Evolutionary conservation across 345 rosid genomes (phyloP), one percentile per base, ranked within the genome.

Genomic region (Citrus hindsii): DNA sequence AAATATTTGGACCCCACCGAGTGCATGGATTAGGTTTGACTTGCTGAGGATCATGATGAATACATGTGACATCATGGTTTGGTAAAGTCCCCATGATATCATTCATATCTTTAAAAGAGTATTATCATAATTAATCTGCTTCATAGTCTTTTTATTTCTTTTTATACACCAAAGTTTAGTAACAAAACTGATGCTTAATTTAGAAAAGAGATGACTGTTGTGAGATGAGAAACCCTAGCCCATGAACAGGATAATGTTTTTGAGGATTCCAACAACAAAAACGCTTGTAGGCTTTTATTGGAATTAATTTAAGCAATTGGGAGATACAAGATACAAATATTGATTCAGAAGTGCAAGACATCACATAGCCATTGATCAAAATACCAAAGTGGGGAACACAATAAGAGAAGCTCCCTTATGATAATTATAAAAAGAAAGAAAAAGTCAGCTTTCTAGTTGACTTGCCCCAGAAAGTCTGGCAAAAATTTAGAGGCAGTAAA

Each of bases 381-480:
- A 71, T 24, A 71, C 79, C 81, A 22, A 65, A 87, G 89, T 87
- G 90, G 87, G 89, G 80, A 61, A 83, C 89, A 86, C 86, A 82
- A 83, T 80, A 68, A 73, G 77, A 58, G 66, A 55, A 63, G 80
- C 67, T 79, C 62, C 24, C 69, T 33, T 1, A 10, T 61, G 38
- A 71, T 16, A 48, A 48, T 40, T 48, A 58, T 32, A 64, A 79
- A 16, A 28, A 30, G 70, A 55, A 53, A 21, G 12, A 68, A 60
- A 83, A 79, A 77, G 81, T 22, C 83, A 86, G 83, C 92, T 90
- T 90, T 89, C 65, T 88, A 33, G 92, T 90, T 90, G 92, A 89
- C 92, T 87, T 87, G 82, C 87, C 84, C 88, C 73, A 85, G 79
- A 89, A 90, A 89, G 94, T 85, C 79, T 85, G 86, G 80, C 87